Conservation (phyloP, 306 rosid genomes). For the Oxytropis ochrocephala region DNA sequence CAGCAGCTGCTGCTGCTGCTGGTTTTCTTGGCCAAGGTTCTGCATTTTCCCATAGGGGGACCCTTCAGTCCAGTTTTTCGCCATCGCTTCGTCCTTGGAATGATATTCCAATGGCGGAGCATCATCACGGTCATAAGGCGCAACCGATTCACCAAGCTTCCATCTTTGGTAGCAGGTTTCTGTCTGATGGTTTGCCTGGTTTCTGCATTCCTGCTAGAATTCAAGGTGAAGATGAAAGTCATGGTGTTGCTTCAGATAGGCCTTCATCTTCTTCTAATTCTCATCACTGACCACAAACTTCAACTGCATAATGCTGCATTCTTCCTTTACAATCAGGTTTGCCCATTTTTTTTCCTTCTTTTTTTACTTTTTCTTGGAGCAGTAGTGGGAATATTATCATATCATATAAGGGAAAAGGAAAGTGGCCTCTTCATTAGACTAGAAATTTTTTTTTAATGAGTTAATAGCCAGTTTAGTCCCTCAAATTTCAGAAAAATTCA, state of each 20-base stretch:
- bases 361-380: conserved; percentile 9
- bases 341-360: neutral
- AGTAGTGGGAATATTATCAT: conserved; percentile 11
- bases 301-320: conserved; percentile 6
- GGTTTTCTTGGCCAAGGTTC: conserved; percentile 48
- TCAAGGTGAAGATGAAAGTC: conserved; percentile 45
- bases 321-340: conserved; percentile 30
- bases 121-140: conserved; percentile 32
- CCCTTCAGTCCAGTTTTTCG: conserved; percentile 97
- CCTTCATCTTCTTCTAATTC: conserved; percentile 62
- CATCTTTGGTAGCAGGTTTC: conserved; percentile 53
- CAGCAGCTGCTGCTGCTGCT: conserved; percentile 16
- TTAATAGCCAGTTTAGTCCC: too few species aligned
- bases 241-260: conserved; percentile 39
- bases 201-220: conserved; percentile 59
- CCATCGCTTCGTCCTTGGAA: conserved; percentile 58
- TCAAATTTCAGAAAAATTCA: too few species aligned
- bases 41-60: conserved; percentile 63
- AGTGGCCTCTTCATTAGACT: conserved; percentile 21
- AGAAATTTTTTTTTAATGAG: too few species aligned
- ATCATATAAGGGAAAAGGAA: too few species aligned
- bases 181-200: conserved; percentile 42
- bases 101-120: conserved; percentile 42
- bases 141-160: conserved; percentile 48
- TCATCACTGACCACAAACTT: conserved; percentile 37